Conservation (phyloP, 73 alveolate species). For the Stentor coeruleus region DNA sequence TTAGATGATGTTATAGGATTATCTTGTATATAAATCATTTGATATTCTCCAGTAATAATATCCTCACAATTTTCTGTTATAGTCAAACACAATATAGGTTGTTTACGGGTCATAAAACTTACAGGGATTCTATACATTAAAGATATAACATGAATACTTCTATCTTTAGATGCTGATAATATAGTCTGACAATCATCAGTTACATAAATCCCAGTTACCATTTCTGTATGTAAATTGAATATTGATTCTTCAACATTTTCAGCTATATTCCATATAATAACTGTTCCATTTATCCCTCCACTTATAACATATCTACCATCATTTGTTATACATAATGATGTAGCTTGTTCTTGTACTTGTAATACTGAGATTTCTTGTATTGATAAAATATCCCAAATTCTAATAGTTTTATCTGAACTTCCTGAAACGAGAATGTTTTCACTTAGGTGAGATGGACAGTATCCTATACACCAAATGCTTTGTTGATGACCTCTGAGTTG, state of each 20-base stretch:
- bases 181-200: neutral
- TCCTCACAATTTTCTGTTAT: neutral
- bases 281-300: neutral
- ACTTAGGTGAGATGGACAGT: neutral
- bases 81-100: slow-evolving; percentile 5
- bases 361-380: neutral
- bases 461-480: slow-evolving; percentile 15
- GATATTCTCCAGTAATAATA: slow-evolving; percentile 4
- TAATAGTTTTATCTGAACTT: neutral
- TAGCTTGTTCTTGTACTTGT: slow-evolving; percentile 4
- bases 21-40: slow-evolving; percentile 19
- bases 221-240: neutral
- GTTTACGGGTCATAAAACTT: slow-evolving; percentile 8
- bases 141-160: neutral
- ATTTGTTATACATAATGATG: neutral
- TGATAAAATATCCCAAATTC: neutral
- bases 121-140: slow-evolving; percentile 12
- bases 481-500: slow-evolving; percentile 23
- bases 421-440: neutral
- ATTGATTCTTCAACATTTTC: neutral
- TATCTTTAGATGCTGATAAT: neutral
- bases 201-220: neutral
- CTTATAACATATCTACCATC: neutral
- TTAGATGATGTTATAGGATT: slow-evolving; percentile 9
- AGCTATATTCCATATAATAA: slow-evolving; percentile 2